Evolutionary conservation across 176 grass and related monocot genomes (phyloP).

Genomic region (Musa beccarii): DNA sequence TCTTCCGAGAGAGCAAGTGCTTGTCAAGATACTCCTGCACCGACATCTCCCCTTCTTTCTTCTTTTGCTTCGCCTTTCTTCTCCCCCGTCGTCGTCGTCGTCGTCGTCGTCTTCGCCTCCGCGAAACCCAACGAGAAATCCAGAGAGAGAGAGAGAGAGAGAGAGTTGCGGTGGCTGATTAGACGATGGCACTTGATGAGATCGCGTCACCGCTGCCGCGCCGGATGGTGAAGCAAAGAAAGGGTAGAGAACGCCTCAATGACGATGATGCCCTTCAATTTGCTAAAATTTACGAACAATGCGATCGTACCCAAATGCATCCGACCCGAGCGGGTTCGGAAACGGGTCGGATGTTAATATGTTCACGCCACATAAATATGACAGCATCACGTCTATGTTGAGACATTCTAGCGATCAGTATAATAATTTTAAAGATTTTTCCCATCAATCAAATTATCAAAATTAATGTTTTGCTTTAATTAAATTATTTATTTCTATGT

Average conservation of each 20-base stretch:
- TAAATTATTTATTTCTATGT: no score
- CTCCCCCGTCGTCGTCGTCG: not conserved
- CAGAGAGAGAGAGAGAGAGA: not conserved
- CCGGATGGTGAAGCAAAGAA: not conserved
- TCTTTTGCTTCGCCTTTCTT: not conserved
- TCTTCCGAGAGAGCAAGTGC: constrained; percentile 80
- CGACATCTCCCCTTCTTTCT: constrained; percentile 39
- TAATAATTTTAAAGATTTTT: no score
- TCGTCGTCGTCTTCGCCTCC: not conserved
- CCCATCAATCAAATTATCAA: no score
- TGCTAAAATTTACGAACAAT: not conserved
- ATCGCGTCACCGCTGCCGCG: not conserved
- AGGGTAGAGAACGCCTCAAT: not conserved
- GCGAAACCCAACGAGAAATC: not conserved
- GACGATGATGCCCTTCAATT: not conserved
- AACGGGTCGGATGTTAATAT: no score
- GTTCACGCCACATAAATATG: no score
- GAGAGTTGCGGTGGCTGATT: not conserved
- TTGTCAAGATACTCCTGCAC: constrained; percentile 93
- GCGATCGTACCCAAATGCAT: not conserved
- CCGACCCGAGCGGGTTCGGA: no score
- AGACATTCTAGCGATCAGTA: no score
- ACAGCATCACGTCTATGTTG: no score
- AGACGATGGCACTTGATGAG: not conserved
- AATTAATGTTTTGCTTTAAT: no score